Evolutionary conservation across 768 basidiomycete species (phyloP), one percentile per base, ranked within the genome.

Genomic region (Cystobasidium onofrii): DNA sequence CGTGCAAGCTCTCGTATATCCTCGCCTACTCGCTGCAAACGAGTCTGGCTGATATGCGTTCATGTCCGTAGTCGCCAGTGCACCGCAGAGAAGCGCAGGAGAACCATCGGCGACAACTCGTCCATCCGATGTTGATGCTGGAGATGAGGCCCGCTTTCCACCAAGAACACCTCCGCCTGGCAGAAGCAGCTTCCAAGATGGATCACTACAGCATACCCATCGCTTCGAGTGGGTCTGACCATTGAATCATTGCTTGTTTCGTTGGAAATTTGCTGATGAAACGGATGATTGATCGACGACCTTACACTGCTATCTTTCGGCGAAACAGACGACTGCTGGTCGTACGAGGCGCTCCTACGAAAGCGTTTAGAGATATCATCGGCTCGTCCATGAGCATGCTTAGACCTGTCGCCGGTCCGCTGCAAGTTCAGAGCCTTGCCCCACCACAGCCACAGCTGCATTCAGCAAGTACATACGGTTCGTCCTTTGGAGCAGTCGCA

Each of bases 341-440:
- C 25, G 57, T 60, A 6, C 25, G 57, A 60, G 57, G 29, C 12
- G 57, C 33, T 27, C 57, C 57, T 12, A 60, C 57, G 2, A 60
- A 60, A 27, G 57, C 33, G 31, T 34, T 27, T 20, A 29, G 57
- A 29, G 33, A 50, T 20, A 50, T 50, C 46, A 17, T 50, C 3
- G 46, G 46, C 46, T 50, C 46, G 46, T 50, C 46, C 9, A 50
- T 50, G 46, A 50, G 46, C 46, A 50, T 50, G 46, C 46, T 50
- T 20, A 50, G 46, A 50, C 46, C 46, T 15, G 46, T 50, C 18
- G 57, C 57, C 23, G 57, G 57, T 27, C 57, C 25, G 13, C 85
- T 95, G 0, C 92, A 95, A 78, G 88, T 95, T 6, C 92, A 95
- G 80, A 88, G 94, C 44, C 89, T 94, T 0, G 91, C 91, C 10